These are phyloP conservation scores for Suillus plorans DNA, from an alignment of 768 basidiomycete species.

Conservation along the genomic window DNA sequence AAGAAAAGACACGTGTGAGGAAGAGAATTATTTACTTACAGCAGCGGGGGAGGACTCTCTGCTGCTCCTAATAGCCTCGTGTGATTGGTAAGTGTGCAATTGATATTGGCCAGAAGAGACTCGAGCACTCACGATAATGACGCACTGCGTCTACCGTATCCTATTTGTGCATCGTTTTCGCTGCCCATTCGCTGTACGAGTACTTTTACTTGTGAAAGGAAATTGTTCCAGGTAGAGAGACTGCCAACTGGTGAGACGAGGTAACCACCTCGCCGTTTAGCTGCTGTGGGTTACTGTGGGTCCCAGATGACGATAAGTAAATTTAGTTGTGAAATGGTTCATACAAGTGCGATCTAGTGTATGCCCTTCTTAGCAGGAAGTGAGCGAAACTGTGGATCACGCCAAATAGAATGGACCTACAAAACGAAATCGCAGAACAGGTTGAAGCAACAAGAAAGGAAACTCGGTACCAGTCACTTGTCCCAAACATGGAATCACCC, in stretches of 20 bases:
- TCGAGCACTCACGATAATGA: slow-evolving; percentile 36
- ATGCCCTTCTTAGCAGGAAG: not conserved
- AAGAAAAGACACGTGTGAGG: not conserved
- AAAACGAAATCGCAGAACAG: not conserved
- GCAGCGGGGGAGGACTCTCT: slow-evolving; percentile 52
- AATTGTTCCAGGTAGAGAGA: not conserved
- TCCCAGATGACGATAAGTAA: not conserved
- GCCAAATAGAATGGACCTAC: not conserved
- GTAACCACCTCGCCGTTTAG: not conserved
- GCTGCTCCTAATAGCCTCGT: slow-evolving; percentile 45
- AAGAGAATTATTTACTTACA: slow-evolving; percentile 31
- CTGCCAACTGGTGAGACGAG: not conserved
- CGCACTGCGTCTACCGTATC: slow-evolving; percentile 34
- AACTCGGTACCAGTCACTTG: not conserved
- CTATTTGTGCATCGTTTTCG: slow-evolving; percentile 24
- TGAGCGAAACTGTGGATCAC: not conserved
- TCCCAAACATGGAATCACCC: not conserved
- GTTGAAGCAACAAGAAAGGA: not conserved
- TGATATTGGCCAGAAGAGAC: not conserved
- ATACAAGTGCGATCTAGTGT: not conserved
- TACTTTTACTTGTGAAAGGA: not conserved
- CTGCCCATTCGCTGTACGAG: slow-evolving; percentile 13
- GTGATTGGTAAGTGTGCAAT: slow-evolving; percentile 8
- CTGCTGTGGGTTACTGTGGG: slow-evolving; percentile 1
- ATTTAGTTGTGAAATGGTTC: not conserved